Evolutionary conservation across 208 protist genomes (phyloP).

Genomic region (Herpetomonas samuelpessoai): DNA sequence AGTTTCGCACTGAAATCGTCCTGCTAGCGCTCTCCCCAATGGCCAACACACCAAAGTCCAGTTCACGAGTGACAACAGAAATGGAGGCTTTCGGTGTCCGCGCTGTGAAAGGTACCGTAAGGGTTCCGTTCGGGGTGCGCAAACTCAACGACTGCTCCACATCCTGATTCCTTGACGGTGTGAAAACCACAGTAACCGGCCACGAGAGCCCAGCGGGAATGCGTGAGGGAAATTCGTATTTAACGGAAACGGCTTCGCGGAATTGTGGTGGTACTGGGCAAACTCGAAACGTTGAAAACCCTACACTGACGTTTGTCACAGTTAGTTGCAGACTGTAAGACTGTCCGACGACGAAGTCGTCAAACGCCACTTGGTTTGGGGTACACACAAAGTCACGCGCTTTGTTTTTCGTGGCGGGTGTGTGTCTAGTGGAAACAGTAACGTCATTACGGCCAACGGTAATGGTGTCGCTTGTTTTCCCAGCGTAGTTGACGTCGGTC

Average conservation of each 20-base stretch:
- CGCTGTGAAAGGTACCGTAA: conserved; percentile 58
- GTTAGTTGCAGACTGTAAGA: conserved; percentile 48
- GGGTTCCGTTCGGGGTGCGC: conserved; percentile 57
- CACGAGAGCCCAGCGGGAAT: conserved; percentile 83
- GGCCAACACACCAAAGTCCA: no score
- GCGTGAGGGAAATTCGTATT: conserved; percentile 59
- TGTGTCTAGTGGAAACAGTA: no score
- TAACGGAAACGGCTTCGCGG: conserved; percentile 47
- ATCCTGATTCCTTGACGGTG: conserved; percentile 53
- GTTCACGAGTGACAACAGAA: no score
- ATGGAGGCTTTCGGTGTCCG: no score
- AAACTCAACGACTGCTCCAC: conserved; percentile 61
- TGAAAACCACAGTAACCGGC: conserved; percentile 58
- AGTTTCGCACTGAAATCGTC: no score
- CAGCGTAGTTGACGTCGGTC: no score
- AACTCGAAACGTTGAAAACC: conserved; percentile 72
- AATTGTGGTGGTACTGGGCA: conserved; percentile 64
- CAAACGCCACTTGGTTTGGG: conserved; percentile 59
- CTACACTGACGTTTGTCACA: conserved; percentile 77
- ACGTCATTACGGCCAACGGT: no score
- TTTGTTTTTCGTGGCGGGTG: conserved; percentile 1
- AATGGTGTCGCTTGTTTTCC: no score
- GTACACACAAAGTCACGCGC: conserved; percentile 27
- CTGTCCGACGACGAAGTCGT: conserved; percentile 79
- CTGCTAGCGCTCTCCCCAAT: no score